Base-by-base conservation (phyloP, 1,284 basidiomycete genomes). In the Pseudozyma tsukubaensis region DNA sequence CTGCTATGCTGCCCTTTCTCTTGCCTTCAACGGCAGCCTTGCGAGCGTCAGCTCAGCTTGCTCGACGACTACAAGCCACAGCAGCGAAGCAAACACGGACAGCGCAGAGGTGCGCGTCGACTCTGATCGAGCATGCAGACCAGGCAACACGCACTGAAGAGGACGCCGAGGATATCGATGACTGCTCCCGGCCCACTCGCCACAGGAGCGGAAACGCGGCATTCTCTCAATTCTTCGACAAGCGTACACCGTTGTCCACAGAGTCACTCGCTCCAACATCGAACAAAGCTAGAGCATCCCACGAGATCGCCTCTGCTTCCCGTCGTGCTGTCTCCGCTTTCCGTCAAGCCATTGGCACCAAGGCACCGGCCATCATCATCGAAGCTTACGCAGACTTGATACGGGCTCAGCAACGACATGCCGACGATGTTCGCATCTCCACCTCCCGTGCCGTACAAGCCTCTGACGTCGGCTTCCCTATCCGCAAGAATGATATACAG, bases 141-240 rank as follows among this genome's bases (percentile, higher is more conserved):
- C 32, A 39, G 3, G 14, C 43, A n/a, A 13, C 24, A 6, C 45
- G 29, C 4, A n/a, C 21, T 36, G 29, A 59, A 9, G 40, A 37
- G 13, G 32, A 50, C 16, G 24, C 16, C 18, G 48, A 69, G 8
- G 56, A 55, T 12, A 14, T 8, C 14, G 44, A 55, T 13, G 19
- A 44, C 18, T 9, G 2, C 35, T 32, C 36, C 13, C 14, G 16
- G 1, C 12, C 16, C 4, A 21, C 3, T 11, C 39, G 18, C 32
- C 3, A 32, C 12, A 34, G 18, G 3, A 18, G 4, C 18, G 36
- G 50, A 13, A 14, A 40, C 5, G 24, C 36, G 10, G 43, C 52
- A 29, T 63, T 68, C 24, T 64, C 60, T n/a, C 64, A 51, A 34
- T 72, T 72, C 37, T 72, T 72, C 54, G 64, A 72, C 37, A 48